Evolutionary conservation across 257 asterid genomes (phyloP).

Genomic region (Salvia miltiorrhiza): DNA sequence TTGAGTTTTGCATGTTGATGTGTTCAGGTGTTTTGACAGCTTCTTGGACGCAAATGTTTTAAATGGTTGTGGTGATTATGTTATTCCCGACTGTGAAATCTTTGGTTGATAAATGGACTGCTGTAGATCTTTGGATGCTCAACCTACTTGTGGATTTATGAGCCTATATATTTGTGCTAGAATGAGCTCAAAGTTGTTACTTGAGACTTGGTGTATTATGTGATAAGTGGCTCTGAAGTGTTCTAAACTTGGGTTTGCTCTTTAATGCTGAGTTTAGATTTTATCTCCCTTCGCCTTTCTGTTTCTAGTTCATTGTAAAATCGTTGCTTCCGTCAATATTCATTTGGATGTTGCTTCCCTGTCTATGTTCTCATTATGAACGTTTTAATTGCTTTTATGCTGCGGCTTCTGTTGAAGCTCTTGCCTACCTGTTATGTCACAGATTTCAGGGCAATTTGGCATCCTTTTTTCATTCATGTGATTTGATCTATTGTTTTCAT

Average conservation of each 20-base stretch:
- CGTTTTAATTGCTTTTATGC: background rate
- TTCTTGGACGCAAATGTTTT: slow-evolving; percentile 94
- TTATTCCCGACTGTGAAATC: slow-evolving; percentile 87
- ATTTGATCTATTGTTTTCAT: no score
- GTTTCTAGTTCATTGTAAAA: slow-evolving; percentile 18
- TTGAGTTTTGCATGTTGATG: slow-evolving; percentile 47
- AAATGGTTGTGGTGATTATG: slow-evolving; percentile 92
- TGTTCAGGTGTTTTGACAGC: slow-evolving; percentile 99
- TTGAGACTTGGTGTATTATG: slow-evolving; percentile 63
- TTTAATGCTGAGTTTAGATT: slow-evolving; percentile 15
- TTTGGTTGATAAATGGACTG: slow-evolving; percentile 89
- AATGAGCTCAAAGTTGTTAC: slow-evolving; percentile 47
- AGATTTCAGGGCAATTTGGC: background rate
- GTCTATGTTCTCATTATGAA: background rate
- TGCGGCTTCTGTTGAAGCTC: background rate
- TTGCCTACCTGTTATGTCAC: background rate
- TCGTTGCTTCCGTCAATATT: slow-evolving; percentile 9
- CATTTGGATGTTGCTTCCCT: slow-evolving; percentile 7
- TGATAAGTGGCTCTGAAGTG: slow-evolving; percentile 41
- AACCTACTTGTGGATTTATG: slow-evolving; percentile 71
- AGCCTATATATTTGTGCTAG: slow-evolving; percentile 54
- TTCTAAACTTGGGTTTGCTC: slow-evolving; percentile 24
- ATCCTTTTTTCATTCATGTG: no score
- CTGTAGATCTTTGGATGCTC: slow-evolving; percentile 98
- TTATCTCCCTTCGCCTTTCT: slow-evolving; percentile 5